Percentiles rank a stretch among this genome's conserved stretches.
These are phyloP conservation scores for Cladophialophora psammophila DNA, from an alignment of 2,329 filamentous ascomycete species.

Conservation along the genomic window DNA sequence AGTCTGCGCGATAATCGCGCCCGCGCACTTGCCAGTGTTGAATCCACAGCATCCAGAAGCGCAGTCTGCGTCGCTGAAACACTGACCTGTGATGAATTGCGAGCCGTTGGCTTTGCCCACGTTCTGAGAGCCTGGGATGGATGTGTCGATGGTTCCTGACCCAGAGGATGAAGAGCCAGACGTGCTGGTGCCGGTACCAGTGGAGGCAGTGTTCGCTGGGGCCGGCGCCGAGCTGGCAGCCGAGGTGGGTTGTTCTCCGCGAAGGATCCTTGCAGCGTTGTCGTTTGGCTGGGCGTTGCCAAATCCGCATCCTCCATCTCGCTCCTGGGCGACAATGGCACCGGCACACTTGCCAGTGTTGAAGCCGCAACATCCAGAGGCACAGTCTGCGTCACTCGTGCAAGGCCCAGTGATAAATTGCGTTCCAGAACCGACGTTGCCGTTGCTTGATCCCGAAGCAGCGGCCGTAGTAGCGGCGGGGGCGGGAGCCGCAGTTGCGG, in stretches of 20 bases:
- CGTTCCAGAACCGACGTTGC: conserved; percentile 35
- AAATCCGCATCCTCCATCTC: conserved; percentile 43
- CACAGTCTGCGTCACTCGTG: conserved; percentile 41
- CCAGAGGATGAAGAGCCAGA: neutral
- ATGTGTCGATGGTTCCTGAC: conserved; percentile 26
- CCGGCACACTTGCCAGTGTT: conserved; percentile 47
- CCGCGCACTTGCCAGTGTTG: conserved; percentile 46
- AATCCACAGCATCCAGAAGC: conserved; percentile 49
- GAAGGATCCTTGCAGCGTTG: conserved; percentile 37
- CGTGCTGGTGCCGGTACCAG: conserved; percentile 1
- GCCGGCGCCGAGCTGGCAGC: conserved; percentile 15
- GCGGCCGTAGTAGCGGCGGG: conserved; percentile 1
- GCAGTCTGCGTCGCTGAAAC: conserved; percentile 49
- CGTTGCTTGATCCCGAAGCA: conserved; percentile 1
- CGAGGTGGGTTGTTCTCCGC: conserved; percentile 23
- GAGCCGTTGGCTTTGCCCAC: conserved; percentile 41
- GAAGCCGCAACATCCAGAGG: conserved; percentile 48
- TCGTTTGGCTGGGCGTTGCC: conserved; percentile 41
- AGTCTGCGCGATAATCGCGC: conserved; percentile 38
- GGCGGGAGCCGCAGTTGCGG: conserved; percentile 19
- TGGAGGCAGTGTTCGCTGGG: neutral
- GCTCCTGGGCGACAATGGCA: conserved; percentile 33
- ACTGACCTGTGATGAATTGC: conserved; percentile 52
- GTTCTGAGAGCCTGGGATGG: conserved; percentile 30
- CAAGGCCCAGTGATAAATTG: conserved; percentile 45